Percentiles rank a stretch among this genome's conserved stretches.
These are phyloP conservation scores for Thalassiosira exigua DNA, from an alignment of 352 stramenopile genomes.

Conservation along the genomic window DNA sequence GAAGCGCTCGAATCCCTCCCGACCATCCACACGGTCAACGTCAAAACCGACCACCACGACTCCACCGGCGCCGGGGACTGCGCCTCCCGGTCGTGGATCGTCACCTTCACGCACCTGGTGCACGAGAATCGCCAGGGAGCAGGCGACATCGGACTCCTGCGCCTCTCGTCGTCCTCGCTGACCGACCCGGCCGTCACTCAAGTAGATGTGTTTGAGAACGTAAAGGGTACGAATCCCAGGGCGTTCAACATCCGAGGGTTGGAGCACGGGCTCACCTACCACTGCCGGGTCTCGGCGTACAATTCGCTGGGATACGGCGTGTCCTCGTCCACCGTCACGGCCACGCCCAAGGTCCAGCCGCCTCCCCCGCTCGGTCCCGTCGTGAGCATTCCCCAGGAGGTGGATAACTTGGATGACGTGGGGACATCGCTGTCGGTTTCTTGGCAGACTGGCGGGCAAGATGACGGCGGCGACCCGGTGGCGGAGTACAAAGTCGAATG, in stretches of 20 bases:
- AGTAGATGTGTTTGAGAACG: conserved; percentile 89
- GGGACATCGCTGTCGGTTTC: conserved; percentile 90
- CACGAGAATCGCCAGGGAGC: conserved; percentile 92
- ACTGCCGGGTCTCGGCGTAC: conserved; percentile 93
- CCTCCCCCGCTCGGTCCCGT: conserved; percentile 46
- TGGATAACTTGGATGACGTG: conserved; percentile 46
- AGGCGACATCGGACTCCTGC: conserved; percentile 85
- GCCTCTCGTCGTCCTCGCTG: conserved; percentile 69
- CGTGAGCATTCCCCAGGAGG: conserved; percentile 53
- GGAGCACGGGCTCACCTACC: conserved; percentile 91
- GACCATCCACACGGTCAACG: conserved; percentile 85
- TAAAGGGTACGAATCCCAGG: conserved; percentile 91
- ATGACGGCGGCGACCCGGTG: conserved; percentile 82
- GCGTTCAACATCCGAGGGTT: conserved; percentile 88
- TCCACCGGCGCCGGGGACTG: conserved; percentile 45
- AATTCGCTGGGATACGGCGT: conserved; percentile 92
- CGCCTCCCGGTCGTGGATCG: conserved; percentile 85
- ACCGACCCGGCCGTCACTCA: conserved; percentile 80
- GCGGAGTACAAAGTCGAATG: conserved; percentile 83
- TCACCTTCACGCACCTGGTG: conserved; percentile 92
- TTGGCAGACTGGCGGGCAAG: conserved; percentile 87
- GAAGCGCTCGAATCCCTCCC: conserved; percentile 82
- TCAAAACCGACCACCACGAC: conserved; percentile 64
- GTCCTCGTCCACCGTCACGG: conserved; percentile 62
- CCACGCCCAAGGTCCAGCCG: conserved; percentile 72